Base-by-base conservation (phyloP, 176 grass and related monocot genomes). In the Oryza glaberrima region DNA sequence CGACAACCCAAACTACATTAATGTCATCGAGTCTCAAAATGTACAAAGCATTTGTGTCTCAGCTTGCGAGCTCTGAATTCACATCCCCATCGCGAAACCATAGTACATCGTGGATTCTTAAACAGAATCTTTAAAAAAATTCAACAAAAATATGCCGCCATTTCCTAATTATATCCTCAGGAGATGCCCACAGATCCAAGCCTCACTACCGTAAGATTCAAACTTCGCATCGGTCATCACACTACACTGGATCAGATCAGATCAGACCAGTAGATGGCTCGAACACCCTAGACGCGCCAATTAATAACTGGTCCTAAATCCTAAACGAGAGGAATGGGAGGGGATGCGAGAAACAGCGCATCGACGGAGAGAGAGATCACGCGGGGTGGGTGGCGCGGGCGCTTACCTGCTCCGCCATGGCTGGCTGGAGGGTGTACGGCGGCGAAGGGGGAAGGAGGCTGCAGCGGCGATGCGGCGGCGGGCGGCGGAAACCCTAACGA, bases 361-460 rank as follows among this genome's bases (percentile, higher is more conserved):
- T 19, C 15, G 15, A 17, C 6, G 15, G 60, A 32, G 30, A 32
- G 30, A 44, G 28, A 41, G 38, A 56, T 9, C 23, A 34, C 13
- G 68, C 35, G 49, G 68, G 0, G 66, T 3, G 35, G 35, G 35
- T 4, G 35, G 35, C 30, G 48, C 4, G 17, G 54, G 19, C 19
- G 56, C 6, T 51, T 85, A 90, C 88, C 77, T 90, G 88, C 45
- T 90, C 88, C 69, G 82, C 88, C 88, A 90, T 90, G 77, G 75
- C 65, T 90, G 77, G 75, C 65, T 76, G 64, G 38, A 34, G 20
- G 74, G 73, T 11, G 58, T 23, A 30, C 25, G 30, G 4, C 54
- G 70, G 63, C 35, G 45, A 43, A 47, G 34, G 54, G 44, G 10
- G 34, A 25, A 10, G 40, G 40, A 7, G 40, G 40, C 51, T 4